Evolutionary conservation across 129 eudicot species (phyloP).

Genomic region (Lactuca sativa): DNA sequence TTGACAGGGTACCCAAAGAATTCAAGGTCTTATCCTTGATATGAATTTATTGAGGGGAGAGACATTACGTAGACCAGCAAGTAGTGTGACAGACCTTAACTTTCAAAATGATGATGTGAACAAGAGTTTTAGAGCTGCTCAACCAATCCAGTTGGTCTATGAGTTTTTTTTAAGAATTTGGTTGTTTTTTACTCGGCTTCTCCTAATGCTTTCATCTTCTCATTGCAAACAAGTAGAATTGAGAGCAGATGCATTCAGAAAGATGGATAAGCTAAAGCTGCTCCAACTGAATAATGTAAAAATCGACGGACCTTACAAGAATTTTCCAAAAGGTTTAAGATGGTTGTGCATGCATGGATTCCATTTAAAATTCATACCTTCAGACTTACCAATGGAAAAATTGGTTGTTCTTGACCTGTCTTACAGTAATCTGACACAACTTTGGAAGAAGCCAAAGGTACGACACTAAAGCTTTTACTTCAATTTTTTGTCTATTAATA

Average conservation of each 20-base stretch:
- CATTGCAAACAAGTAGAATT: neutral
- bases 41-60: neutral
- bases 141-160: neutral
- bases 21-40: constrained; percentile 18
- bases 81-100: neutral
- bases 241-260: constrained; percentile 6
- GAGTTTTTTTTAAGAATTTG: neutral
- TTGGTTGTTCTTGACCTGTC: constrained; percentile 30
- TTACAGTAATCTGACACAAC: constrained; percentile 14
- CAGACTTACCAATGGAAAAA: constrained; percentile 11
- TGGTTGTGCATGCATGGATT: constrained; percentile 31
- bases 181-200: neutral
- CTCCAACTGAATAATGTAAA: constrained; percentile 27
- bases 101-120: neutral
- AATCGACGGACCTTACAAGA: constrained; percentile 8
- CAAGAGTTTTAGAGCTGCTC: neutral
- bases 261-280: constrained; percentile 19
- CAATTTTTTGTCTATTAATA: neutral
- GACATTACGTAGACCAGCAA: no score
- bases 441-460: constrained; percentile 21
- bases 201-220: neutral
- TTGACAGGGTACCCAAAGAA: constrained; percentile 2
- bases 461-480: neutral
- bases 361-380: constrained; percentile 4
- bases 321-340: constrained; percentile 26